Base-by-base conservation (phyloP, 305 asterid genomes). In the Rubia tinctorum region DNA sequence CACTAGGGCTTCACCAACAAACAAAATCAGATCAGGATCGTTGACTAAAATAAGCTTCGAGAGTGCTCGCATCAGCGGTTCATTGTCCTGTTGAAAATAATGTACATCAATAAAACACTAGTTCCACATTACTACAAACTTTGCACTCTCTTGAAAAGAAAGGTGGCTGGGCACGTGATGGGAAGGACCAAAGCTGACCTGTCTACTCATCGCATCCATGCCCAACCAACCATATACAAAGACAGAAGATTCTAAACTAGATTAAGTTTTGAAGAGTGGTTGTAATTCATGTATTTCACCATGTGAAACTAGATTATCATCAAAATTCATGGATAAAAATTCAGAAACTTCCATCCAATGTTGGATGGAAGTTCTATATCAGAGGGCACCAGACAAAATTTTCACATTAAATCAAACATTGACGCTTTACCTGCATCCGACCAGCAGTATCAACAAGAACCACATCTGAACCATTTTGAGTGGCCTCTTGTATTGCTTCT, bases 361-460 rank as follows among this genome's bases (percentile, higher is more conserved):
- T 70, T 14, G 27, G 9, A n/a, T 10, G 30, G 18, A 55, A 70
- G 66, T 59, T 34, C 43, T 40, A 11, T 0, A 18, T 0, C 25
- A 37, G 55, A 0, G 22, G 4, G 11, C 10, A 43, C 15, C 9
- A 69, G 13, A 8, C 7, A 53, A 18, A 13, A 13, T 37, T 56
- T n/a, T 55, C 27, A 25, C 11, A 6, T 10, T 67, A 60, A 53
- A 15, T 2, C 68, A 51, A 30, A 10, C 4, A 12, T 4, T 22
- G 53, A 43, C 17, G 34, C 14, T 17, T 64, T 82, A 93, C 98
- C 97, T 93, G 98, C 98, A 93, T 93, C 75, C 98, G 81, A 76
- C 98, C 98, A 76, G 97, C 98, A 66, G 98, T 93, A 86, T 93
- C 98, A 25, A 93, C 97, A 74, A 93, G 88, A 83, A 93, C 98